These are phyloP conservation scores for Trypethelium eluteriae DNA, from an alignment of 495 filamentous ascomycete genomes.

Conservation along the genomic window DNA sequence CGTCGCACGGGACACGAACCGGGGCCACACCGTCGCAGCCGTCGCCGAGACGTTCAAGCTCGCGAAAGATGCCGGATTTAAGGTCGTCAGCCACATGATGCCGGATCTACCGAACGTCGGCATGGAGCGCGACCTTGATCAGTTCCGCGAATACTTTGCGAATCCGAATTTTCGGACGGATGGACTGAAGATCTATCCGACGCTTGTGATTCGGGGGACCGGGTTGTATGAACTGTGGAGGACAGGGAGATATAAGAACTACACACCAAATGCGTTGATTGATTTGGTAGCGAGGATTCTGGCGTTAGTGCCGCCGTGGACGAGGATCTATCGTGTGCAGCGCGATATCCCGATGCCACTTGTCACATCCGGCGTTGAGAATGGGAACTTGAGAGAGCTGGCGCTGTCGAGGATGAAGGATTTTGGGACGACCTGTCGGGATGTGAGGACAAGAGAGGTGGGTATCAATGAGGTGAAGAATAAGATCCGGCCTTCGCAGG, in stretches of 20 bases:
- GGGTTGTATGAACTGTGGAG: conserved; percentile 96
- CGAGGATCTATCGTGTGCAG: conserved; percentile 95
- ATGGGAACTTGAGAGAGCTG: conserved; percentile 90
- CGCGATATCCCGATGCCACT: conserved; percentile 98
- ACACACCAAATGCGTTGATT: conserved; percentile 91
- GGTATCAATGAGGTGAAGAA: conserved; percentile 98
- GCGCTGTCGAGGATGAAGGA: conserved; percentile 95
- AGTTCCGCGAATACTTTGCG: conserved; percentile 96
- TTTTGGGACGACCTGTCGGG: conserved; percentile 92
- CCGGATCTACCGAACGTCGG: conserved; percentile 96
- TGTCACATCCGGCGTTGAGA: conserved; percentile 93
- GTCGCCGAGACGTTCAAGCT: conserved; percentile 92
- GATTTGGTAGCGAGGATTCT: conserved; percentile 93
- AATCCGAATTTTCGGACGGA: conserved; percentile 97
- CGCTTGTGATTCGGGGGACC: conserved; percentile 92
- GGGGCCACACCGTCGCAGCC: conserved; percentile 89
- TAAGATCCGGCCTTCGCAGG: conserved; percentile 92
- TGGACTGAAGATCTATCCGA: conserved; percentile 96
- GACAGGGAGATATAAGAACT: conserved; percentile 94
- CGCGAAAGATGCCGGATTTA: conserved; percentile 95
- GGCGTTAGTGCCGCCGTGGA: conserved; percentile 93
- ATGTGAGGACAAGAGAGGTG: conserved; percentile 95
- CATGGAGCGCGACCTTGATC: conserved; percentile 93
- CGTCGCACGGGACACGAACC: conserved; percentile 94
- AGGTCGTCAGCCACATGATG: conserved; percentile 99